These are phyloP conservation scores for Nakaseomyces bracarensis DNA, from an alignment of 1,139 yeast species.

Conservation along the genomic window DNA sequence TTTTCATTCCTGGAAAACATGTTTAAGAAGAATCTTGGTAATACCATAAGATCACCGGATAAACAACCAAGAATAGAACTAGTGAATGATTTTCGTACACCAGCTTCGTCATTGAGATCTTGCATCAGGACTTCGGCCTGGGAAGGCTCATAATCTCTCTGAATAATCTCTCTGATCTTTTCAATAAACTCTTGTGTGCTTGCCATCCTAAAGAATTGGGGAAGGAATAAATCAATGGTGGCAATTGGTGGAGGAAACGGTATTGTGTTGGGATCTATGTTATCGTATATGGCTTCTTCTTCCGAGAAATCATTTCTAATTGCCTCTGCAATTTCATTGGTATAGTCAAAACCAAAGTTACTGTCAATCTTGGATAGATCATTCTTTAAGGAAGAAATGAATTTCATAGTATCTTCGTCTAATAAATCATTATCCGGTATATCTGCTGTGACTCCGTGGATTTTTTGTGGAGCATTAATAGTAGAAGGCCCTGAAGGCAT, in stretches of 20 bases:
- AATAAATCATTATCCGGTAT: constrained; percentile 30
- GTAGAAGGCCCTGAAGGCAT: constrained; percentile 8
- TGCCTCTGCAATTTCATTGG: constrained; percentile 32
- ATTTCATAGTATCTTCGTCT: constrained; percentile 31
- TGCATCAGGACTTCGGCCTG: constrained; percentile 40
- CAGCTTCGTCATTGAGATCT: constrained; percentile 38
- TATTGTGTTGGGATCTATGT: constrained; percentile 26
- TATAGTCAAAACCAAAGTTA: constrained; percentile 27
- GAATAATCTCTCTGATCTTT: constrained; percentile 37
- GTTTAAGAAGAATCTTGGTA: constrained; percentile 39
- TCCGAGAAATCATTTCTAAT: constrained; percentile 28
- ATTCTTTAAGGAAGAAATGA: constrained; percentile 26
- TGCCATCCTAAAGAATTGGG: constrained; percentile 27
- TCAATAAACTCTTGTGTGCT: constrained; percentile 28
- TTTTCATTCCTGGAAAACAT: constrained; percentile 39
- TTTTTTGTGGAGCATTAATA: constrained; percentile 6
- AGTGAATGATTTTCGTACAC: constrained; percentile 40
- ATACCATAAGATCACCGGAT: constrained; percentile 42
- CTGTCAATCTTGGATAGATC: constrained; percentile 23
- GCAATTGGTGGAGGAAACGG: constrained; percentile 31
- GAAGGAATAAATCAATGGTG: constrained; percentile 26
- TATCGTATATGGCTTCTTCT: constrained; percentile 27
- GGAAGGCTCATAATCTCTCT: constrained; percentile 37
- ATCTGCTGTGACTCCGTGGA: constrained; percentile 10
- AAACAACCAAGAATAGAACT: constrained; percentile 41